Base-by-base conservation (phyloP, 2,329 filamentous ascomycete genomes). In the Beauveria scarabaeidicola region DNA sequence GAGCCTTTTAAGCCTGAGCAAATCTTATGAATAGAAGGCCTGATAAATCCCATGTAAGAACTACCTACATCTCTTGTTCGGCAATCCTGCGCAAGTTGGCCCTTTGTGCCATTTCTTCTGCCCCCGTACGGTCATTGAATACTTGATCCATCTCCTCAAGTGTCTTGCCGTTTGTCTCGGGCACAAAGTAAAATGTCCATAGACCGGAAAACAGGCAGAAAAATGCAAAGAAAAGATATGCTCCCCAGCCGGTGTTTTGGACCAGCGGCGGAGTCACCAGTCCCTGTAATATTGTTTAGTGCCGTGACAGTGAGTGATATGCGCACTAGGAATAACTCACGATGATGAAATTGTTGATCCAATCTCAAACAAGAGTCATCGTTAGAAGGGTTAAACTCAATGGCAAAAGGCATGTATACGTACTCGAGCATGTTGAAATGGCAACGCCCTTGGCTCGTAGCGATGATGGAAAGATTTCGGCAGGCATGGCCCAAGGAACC, bases 361-460 rank as follows among this genome's bases (percentile, higher is more conserved):
- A 41, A 41, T 41, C 40, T 41, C 40, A 41, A 41, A 19, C 3
- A 10, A 41, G 17, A 19, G 8, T n/a, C 40, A 41, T 41, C 3
- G 40, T 41, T 41, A 41, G 40, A 41, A n/a, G 9, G n/a, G 40
- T 8, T 41, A 7, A 17, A 41, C 3, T 9, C 9, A 10, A 41
- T 8, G 17, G 9, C 84, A 79, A 63, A 87, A 86, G 68, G 87
- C 86, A 67, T 80, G 4, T 1, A 9, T 1, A 62, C 64, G 44
- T 68, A 69, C 66, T 86, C 1, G 78, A 79, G 61, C 77, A 81
- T 0, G 82, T 84, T 0, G 79, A 79, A 11, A 86, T 73, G 0
- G 83, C 81, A 3, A 85, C 81, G 27, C 85, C 85, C 67, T 88
- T 87, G 1, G 84, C 82, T 10, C 85, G 75, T 1, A 86, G 73